Conservation (phyloP, 1,284 basidiomycete genomes). For the Flammula alnicola region DNA sequence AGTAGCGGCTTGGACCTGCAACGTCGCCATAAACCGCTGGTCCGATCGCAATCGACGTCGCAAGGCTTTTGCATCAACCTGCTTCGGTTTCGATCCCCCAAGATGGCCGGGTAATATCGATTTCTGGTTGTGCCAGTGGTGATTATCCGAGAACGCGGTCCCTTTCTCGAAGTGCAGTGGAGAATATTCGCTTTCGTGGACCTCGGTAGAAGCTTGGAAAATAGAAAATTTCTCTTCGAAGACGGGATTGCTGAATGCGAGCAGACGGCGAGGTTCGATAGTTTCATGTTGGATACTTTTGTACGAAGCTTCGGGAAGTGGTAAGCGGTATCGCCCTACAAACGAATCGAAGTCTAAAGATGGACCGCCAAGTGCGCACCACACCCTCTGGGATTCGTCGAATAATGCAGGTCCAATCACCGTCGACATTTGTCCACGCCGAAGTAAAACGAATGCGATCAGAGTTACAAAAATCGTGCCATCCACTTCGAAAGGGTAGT, state of each 20-base stretch:
- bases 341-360: conserved; percentile 12
- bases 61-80: conserved; percentile 41
- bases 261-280: conserved; percentile 33
- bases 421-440: background rate
- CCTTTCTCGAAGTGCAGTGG: conserved; percentile 32
- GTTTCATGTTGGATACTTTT: background rate
- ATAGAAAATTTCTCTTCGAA: conserved; percentile 50
- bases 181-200: no score
- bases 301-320: background rate
- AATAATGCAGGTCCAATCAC: conserved; percentile 1
- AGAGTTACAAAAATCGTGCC: conserved; percentile 50
- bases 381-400: conserved; percentile 1
- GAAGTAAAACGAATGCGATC: background rate
- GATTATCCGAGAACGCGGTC: conserved; percentile 51
- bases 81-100: conserved; percentile 45
- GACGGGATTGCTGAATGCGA: conserved; percentile 56
- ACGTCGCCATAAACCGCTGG: conserved; percentile 58
- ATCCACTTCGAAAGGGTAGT: conserved; percentile 50
- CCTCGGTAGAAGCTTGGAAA: conserved; percentile 38
- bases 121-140: conserved; percentile 62
- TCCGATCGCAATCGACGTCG: conserved; percentile 40
- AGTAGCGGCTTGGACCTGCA: conserved; percentile 64
- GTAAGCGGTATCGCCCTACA: conserved; percentile 1
- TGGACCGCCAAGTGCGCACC: conserved; percentile 6
- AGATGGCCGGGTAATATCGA: conserved; percentile 58